Evolutionary conservation across 2,329 filamentous ascomycete genomes (phyloP).

Genomic region (Penicillium digitatum): DNA sequence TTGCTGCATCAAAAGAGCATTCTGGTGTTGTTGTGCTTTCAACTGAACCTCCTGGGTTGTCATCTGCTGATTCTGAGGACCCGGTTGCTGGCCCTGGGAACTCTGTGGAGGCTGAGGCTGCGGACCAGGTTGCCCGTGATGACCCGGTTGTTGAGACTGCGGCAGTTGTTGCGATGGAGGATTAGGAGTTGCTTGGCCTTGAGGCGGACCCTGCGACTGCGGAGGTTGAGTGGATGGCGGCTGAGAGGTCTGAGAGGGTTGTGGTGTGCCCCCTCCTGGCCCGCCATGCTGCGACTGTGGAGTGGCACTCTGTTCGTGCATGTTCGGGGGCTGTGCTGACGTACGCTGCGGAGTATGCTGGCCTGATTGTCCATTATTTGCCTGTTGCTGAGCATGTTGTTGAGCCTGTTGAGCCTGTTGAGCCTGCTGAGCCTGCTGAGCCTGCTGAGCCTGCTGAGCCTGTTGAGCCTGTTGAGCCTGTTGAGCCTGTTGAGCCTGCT

Average conservation of each 20-base stretch:
- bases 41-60: slow-evolving; percentile 40
- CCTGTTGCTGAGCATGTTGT: slow-evolving; percentile 19
- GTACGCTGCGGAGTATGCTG: slow-evolving; percentile 39
- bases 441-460: slow-evolving; percentile 37
- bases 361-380: slow-evolving; percentile 22
- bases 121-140: slow-evolving; percentile 28
- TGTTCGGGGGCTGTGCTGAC: slow-evolving; percentile 41
- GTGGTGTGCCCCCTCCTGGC: slow-evolving; percentile 38
- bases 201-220: slow-evolving; percentile 34
- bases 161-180: slow-evolving; percentile 37
- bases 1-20: slow-evolving; percentile 40
- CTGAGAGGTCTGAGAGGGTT: slow-evolving; percentile 31
- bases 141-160: slow-evolving; percentile 34
- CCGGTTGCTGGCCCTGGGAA: slow-evolving; percentile 29
- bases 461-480: slow-evolving; percentile 29
- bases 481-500: slow-evolving; percentile 38
- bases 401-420: slow-evolving; percentile 28
- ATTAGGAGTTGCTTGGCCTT: slow-evolving; percentile 36
- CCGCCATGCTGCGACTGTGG: slow-evolving; percentile 44
- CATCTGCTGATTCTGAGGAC: slow-evolving; percentile 38
- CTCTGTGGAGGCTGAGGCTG: slow-evolving; percentile 34
- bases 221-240: slow-evolving; percentile 35
- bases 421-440: slow-evolving; percentile 33
- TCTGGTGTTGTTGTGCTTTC: slow-evolving; percentile 41
- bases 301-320: slow-evolving; percentile 43